Evolutionary conservation across 441 rosid species (phyloP).

Genomic region (Erodium texanum): DNA sequence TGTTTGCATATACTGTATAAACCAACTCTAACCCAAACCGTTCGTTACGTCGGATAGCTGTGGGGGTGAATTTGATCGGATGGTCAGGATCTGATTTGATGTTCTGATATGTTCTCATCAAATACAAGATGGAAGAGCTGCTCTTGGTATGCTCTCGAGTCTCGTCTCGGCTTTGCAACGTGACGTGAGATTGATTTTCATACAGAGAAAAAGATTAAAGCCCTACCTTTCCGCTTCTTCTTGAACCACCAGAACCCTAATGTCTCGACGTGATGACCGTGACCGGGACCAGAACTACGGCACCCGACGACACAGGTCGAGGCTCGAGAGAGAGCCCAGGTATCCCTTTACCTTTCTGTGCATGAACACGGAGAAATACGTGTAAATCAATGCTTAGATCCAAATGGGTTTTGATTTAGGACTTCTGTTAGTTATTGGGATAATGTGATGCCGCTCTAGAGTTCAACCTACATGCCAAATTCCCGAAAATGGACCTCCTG

Average conservation of each 20-base stretch:
- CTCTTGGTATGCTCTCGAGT: too few species aligned
- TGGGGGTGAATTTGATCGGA: neutral
- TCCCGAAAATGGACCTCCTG: too few species aligned
- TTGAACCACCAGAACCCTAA: conserved; percentile 3
- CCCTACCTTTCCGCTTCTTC: neutral
- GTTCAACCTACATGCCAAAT: too few species aligned
- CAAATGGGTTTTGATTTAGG: neutral
- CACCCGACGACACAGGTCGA: conserved; percentile 44
- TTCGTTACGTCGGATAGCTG: too few species aligned
- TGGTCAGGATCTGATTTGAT: neutral
- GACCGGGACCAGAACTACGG: conserved; percentile 39
- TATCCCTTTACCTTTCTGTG: conserved; percentile 10
- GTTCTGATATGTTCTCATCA: neutral
- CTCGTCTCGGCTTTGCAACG: too few species aligned
- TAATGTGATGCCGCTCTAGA: too few species aligned
- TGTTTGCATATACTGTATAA: too few species aligned
- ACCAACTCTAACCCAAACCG: too few species aligned
- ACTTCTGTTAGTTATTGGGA: neutral
- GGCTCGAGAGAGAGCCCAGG: conserved; percentile 62
- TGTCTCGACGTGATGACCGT: conserved; percentile 3
- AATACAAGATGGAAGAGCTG: too few species aligned
- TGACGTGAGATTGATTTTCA: too few species aligned
- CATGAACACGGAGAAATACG: neutral
- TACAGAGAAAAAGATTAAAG: too few species aligned
- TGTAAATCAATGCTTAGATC: neutral